Evolutionary conservation across 106 monocot genomes (phyloP).

Genomic region (Phalaenopsis equestris): DNA sequence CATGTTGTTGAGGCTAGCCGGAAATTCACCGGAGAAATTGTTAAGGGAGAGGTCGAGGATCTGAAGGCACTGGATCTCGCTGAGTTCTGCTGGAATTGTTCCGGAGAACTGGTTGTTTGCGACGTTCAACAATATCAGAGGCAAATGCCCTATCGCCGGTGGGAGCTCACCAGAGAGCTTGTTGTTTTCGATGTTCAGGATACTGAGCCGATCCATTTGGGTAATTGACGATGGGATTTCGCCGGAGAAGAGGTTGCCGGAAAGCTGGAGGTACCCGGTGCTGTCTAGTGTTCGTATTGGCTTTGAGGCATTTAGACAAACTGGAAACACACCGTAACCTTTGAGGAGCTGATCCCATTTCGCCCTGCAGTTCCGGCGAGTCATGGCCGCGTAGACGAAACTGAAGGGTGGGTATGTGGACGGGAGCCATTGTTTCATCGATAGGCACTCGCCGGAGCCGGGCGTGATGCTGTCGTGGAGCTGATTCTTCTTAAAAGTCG

Average conservation of each 20-base stretch:
- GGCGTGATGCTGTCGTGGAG: neutral
- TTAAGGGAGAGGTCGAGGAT: conserved; percentile 57
- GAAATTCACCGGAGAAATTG: conserved; percentile 64
- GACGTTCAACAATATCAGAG: conserved; percentile 50
- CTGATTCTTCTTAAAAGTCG: conserved; percentile 57
- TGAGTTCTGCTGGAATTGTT: conserved; percentile 44
- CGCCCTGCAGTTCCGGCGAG: conserved; percentile 42
- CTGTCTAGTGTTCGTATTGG: conserved; percentile 21
- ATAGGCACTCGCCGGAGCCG: conserved; percentile 61
- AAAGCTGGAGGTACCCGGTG: conserved; percentile 64
- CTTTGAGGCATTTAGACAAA: conserved; percentile 43
- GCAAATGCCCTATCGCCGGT: conserved; percentile 21
- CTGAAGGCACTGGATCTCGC: conserved; percentile 33
- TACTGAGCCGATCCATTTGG: conserved; percentile 32
- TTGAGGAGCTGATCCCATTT: conserved; percentile 43
- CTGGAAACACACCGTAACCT: conserved; percentile 47
- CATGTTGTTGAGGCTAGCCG: conserved; percentile 35
- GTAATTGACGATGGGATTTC: conserved; percentile 55
- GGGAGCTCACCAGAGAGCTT: conserved; percentile 42
- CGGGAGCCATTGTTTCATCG: conserved; percentile 74
- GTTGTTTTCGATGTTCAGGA: conserved; percentile 51
- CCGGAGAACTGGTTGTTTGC: conserved; percentile 56
- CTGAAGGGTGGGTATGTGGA: conserved; percentile 73
- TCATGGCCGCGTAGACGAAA: conserved; percentile 62
- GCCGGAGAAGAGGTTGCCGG: conserved; percentile 57